Evolutionary conservation across 2,329 filamentous ascomycete species (phyloP).

Genomic region (Diaporthe humulicola): DNA sequence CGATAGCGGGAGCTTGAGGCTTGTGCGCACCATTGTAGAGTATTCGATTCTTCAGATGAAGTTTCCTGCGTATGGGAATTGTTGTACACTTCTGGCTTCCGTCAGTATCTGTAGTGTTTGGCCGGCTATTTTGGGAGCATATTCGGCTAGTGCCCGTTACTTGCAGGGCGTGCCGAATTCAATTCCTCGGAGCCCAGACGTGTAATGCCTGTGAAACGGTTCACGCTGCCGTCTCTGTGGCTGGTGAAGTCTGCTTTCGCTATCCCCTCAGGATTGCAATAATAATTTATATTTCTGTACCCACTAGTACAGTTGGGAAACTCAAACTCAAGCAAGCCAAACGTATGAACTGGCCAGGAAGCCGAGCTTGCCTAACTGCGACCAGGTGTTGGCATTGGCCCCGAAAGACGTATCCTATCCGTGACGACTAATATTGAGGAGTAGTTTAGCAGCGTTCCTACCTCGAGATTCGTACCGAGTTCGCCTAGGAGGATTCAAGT

Average conservation of each 20-base stretch:
- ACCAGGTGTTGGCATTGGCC: neutral
- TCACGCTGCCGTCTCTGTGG: no score
- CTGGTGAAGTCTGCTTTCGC: no score
- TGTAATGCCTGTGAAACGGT: no score
- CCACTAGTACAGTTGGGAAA: no score
- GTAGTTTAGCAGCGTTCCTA: neutral
- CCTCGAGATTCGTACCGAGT: neutral
- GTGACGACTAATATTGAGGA: neutral
- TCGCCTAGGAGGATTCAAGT: neutral
- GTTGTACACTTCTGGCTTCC: accelerated
- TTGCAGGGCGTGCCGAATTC: neutral
- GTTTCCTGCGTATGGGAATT: neutral
- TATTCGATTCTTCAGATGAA: no score
- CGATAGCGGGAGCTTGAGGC: neutral
- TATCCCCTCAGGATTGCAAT: no score
- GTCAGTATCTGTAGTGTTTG: no score
- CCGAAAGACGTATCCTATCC: neutral
- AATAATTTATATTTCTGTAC: no score
- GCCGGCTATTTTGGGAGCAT: neutral
- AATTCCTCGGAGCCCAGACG: neutral
- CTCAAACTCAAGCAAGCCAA: no score
- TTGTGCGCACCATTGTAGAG: no score
- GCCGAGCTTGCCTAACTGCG: neutral
- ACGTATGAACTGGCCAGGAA: neutral
- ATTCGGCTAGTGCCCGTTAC: neutral